Evolutionary conservation across 139 green algal genomes (phyloP).

Genomic region (Zygnema circumcarinatum): DNA sequence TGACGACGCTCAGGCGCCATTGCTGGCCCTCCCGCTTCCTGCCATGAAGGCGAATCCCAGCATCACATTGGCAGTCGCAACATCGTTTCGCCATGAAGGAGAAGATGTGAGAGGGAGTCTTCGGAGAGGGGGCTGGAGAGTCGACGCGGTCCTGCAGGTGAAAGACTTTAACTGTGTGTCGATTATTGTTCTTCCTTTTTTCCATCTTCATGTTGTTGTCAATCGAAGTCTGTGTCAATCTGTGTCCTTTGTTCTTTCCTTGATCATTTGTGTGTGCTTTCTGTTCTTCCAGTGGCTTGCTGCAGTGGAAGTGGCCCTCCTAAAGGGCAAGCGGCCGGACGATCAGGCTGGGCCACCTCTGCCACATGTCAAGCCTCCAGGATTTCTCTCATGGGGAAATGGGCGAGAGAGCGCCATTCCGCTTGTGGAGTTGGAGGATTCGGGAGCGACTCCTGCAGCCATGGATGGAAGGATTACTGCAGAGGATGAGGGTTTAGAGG

Average conservation of each 20-base stretch:
- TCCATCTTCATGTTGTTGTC: no score
- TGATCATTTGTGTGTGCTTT: no score
- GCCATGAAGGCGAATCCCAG: conserved; percentile 4
- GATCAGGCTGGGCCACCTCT: neutral
- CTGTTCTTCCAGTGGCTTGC: conserved; percentile 22
- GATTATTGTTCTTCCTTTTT: no score
- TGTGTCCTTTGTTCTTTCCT: no score
- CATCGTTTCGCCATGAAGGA: neutral
- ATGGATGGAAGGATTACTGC: no score
- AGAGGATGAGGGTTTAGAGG: neutral
- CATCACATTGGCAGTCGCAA: neutral
- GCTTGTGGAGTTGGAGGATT: neutral
- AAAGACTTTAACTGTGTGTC: no score
- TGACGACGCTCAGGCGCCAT: neutral
- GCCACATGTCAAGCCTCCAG: neutral
- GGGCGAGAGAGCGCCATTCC: neutral
- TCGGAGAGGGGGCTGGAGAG: neutral
- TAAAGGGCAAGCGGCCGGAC: conserved; percentile 11
- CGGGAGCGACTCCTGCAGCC: neutral
- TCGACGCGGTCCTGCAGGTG: neutral
- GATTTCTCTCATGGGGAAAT: neutral
- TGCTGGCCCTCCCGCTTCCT: neutral
- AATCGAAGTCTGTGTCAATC: no score
- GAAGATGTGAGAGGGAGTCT: neutral
- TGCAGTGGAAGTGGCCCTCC: conserved; percentile 28